phyloP scores from a whole-genome alignment of 1,284 basidiomycete species.

The Stygiomarasmius scandens region DNA sequence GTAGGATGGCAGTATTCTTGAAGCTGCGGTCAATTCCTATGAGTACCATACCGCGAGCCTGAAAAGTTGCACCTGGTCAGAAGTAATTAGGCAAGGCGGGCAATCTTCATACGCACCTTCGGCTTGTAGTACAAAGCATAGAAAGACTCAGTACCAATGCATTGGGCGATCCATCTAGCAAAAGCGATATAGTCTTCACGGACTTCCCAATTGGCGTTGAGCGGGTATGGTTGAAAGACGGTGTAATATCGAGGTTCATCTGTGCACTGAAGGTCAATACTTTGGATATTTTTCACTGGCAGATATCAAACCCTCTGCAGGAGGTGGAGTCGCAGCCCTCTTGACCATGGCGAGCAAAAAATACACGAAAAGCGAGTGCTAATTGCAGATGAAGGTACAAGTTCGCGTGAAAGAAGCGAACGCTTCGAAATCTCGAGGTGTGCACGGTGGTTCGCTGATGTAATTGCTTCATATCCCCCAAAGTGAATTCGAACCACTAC shows the following conservation, averaged over 20 bases:
- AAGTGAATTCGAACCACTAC: no score
- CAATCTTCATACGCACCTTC: constrained; percentile 49
- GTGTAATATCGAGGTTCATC: constrained; percentile 64
- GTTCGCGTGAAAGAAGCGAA: no score
- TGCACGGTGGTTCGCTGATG: no score
- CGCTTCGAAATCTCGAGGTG: no score
- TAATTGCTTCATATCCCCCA: no score
- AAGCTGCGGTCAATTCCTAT: constrained; percentile 54
- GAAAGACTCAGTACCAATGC: constrained; percentile 49
- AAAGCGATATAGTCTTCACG: constrained; percentile 48
- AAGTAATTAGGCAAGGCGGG: neutral
- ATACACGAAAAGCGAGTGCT: no score
- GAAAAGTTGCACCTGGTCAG: neutral
- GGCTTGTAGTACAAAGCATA: constrained; percentile 65
- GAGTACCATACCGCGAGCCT: constrained; percentile 70
- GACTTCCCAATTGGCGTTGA: constrained; percentile 55
- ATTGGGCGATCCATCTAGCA: constrained; percentile 65
- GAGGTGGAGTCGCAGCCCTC: neutral
- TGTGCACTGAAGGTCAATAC: no score
- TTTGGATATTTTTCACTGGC: no score
- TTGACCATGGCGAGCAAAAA: neutral
- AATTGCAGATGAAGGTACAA: no score
- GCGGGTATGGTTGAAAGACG: constrained; percentile 64
- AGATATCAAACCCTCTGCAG: neutral
- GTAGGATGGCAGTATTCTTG: constrained; percentile 37